Conservation (phyloP, 345 rosid species). For the Trapa incisa region DNA sequence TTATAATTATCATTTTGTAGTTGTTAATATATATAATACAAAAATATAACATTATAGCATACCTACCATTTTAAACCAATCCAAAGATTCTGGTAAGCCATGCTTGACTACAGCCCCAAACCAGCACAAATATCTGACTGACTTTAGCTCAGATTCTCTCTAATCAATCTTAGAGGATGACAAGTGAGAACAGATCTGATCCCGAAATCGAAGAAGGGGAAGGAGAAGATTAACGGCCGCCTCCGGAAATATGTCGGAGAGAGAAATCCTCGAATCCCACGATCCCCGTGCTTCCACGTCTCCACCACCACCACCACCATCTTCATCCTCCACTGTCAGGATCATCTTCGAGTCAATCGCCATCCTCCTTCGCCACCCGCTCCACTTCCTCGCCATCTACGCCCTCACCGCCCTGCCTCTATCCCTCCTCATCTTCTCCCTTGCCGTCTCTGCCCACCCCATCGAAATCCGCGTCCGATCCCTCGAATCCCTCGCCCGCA, state of each 20-base stretch:
- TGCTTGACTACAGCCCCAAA: background rate
- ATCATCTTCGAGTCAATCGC: conserved; percentile 25
- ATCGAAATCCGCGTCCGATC: conserved; percentile 35
- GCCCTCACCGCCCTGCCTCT: conserved; percentile 45
- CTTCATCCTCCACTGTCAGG: conserved; percentile 5
- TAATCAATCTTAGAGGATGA: too few relatives aligned
- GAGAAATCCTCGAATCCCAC: background rate
- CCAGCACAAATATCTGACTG: background rate
- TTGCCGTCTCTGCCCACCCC: conserved; percentile 38
- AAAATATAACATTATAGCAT: too few relatives aligned
- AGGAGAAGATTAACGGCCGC: background rate
- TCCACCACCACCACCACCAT: background rate
- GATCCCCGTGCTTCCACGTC: background rate
- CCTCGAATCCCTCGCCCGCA: conserved; percentile 40
- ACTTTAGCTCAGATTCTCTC: background rate
- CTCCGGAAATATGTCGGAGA: conserved; percentile 11
- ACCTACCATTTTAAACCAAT: too few relatives aligned
- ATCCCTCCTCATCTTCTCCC: conserved; percentile 38
- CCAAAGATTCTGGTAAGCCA: too few relatives aligned
- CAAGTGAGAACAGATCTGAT: background rate
- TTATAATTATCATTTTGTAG: too few relatives aligned
- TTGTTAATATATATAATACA: too few relatives aligned
- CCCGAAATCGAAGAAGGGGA: background rate
- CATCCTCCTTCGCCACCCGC: conserved; percentile 37
- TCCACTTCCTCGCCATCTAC: conserved; percentile 29